phyloP scores from a whole-genome alignment of 768 basidiomycete species.

The Pisolithus sp. region DNA sequence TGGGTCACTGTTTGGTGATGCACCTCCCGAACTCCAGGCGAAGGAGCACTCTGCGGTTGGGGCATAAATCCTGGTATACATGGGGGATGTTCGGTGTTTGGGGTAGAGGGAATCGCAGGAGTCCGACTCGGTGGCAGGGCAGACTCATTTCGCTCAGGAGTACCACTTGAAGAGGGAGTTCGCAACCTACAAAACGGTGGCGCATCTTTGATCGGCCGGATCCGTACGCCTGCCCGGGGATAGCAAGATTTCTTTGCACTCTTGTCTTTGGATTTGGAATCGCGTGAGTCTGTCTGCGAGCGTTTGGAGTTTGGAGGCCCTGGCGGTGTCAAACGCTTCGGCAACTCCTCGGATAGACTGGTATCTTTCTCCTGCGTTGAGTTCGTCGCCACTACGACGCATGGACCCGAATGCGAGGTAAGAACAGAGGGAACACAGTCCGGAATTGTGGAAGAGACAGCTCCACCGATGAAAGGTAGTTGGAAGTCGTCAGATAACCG shows the following conservation, averaged over 20 bases:
- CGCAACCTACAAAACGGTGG: constrained; percentile 15
- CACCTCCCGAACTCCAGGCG: neutral
- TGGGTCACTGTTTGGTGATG: constrained; percentile 6
- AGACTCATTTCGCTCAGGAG: constrained; percentile 10
- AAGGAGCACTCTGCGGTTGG: constrained; percentile 4
- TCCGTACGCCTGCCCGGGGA: constrained; percentile 42
- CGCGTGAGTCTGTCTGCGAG: constrained; percentile 4
- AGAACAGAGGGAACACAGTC: neutral
- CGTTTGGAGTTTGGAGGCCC: constrained; percentile 4
- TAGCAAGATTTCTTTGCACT: constrained; percentile 36
- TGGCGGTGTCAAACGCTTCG: constrained; percentile 10
- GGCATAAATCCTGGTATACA: constrained; percentile 8
- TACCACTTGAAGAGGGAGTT: neutral
- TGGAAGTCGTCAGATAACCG: constrained; percentile 31
- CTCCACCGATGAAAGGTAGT: constrained; percentile 37
- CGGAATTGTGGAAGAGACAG: constrained; percentile 19
- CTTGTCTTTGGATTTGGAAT: constrained; percentile 33
- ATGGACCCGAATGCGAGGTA: neutral
- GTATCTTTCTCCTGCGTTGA: neutral
- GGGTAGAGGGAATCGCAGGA: constrained; percentile 9
- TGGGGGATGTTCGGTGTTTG: constrained; percentile 7
- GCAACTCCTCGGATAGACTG: constrained; percentile 9
- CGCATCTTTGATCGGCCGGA: constrained; percentile 34
- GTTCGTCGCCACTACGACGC: neutral
- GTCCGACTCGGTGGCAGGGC: constrained; percentile 4